Percentiles rank a stretch among this genome's conserved stretches.
Conservation (phyloP, 2,329 filamentous ascomycete genomes). For the Thielaviopsis ethacetica region DNA sequence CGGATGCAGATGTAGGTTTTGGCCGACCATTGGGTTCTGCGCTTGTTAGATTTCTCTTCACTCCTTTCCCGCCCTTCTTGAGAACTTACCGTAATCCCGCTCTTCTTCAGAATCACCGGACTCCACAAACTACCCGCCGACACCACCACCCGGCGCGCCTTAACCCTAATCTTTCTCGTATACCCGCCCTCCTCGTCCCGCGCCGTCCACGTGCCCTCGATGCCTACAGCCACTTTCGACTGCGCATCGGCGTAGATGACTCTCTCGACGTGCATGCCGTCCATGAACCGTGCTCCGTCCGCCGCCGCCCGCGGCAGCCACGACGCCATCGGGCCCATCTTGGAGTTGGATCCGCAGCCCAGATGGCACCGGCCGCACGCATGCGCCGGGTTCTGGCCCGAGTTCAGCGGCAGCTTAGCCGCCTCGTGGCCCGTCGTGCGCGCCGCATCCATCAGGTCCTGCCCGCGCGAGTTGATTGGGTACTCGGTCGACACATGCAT, state of each 20-base stretch:
- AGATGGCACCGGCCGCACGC: constrained; percentile 51
- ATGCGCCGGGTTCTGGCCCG: constrained; percentile 48
- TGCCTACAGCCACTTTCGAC: constrained; percentile 49
- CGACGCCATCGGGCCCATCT: constrained; percentile 60
- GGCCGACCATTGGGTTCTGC: constrained; percentile 64
- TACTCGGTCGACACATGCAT: constrained; percentile 57
- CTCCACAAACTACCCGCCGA: constrained; percentile 61
- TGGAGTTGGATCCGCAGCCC: constrained; percentile 50
- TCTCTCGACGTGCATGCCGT: constrained; percentile 59
- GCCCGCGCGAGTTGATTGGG: constrained; percentile 60
- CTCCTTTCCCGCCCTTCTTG: neutral
- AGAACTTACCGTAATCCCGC: constrained; percentile 48
- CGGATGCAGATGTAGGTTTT: constrained; percentile 70
- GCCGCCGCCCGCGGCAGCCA: constrained; percentile 67
- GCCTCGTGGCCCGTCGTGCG: constrained; percentile 56
- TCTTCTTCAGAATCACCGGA: constrained; percentile 59
- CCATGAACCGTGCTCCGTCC: constrained; percentile 65
- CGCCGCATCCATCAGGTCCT: constrained; percentile 56
- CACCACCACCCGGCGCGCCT: constrained; percentile 67
- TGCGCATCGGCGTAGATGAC: constrained; percentile 47
- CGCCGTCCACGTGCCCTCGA: constrained; percentile 38
- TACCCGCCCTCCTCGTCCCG: constrained; percentile 13
- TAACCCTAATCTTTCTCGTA: constrained; percentile 48
- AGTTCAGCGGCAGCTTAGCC: constrained; percentile 62
- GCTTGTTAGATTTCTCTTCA: constrained; percentile 13